phyloP scores from a whole-genome alignment of 2,329 filamentous ascomycete genomes.

The Ascochyta lentis region DNA sequence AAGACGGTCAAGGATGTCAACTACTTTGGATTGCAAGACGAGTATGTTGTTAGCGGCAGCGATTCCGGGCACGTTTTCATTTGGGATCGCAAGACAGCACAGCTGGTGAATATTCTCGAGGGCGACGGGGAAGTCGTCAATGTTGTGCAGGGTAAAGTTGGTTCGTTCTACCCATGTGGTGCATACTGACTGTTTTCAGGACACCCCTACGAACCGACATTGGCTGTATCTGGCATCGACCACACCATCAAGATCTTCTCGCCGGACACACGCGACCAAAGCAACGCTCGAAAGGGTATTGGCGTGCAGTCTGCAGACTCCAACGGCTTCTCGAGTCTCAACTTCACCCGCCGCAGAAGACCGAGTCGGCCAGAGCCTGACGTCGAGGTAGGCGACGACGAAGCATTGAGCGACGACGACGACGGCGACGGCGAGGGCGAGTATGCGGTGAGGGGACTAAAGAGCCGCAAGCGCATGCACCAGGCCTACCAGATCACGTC shows the following conservation, averaged over 20 bases:
- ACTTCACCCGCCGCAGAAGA: slow-evolving; percentile 31
- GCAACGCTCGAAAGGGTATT: slow-evolving; percentile 62
- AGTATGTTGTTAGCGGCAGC: slow-evolving; percentile 72
- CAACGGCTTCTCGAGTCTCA: slow-evolving; percentile 50
- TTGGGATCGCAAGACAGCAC: slow-evolving; percentile 68
- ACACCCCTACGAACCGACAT: slow-evolving; percentile 71
- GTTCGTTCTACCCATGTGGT: neutral
- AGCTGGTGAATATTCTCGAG: slow-evolving; percentile 69
- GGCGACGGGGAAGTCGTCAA: slow-evolving; percentile 75
- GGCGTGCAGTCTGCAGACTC: slow-evolving; percentile 62
- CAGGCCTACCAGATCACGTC: slow-evolving; percentile 67
- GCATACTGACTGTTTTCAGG: slow-evolving; percentile 44
- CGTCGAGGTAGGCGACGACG: slow-evolving; percentile 10
- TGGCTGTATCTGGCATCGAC: slow-evolving; percentile 72
- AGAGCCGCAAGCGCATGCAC: slow-evolving; percentile 65
- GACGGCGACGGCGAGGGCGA: slow-evolving; percentile 22
- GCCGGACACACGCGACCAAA: slow-evolving; percentile 63
- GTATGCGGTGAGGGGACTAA: slow-evolving; percentile 55
- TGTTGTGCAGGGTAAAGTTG: slow-evolving; percentile 64
- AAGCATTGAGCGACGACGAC: slow-evolving; percentile 42
- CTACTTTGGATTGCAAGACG: slow-evolving; percentile 70
- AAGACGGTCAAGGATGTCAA: slow-evolving; percentile 74
- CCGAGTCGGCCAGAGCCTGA: slow-evolving; percentile 12
- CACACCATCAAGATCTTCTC: slow-evolving; percentile 74
- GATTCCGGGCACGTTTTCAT: slow-evolving; percentile 73